Evolutionary conservation across 1,284 basidiomycete genomes (phyloP), one percentile per base, ranked within the genome.

Genomic region (Stereum hirsutum): DNA sequence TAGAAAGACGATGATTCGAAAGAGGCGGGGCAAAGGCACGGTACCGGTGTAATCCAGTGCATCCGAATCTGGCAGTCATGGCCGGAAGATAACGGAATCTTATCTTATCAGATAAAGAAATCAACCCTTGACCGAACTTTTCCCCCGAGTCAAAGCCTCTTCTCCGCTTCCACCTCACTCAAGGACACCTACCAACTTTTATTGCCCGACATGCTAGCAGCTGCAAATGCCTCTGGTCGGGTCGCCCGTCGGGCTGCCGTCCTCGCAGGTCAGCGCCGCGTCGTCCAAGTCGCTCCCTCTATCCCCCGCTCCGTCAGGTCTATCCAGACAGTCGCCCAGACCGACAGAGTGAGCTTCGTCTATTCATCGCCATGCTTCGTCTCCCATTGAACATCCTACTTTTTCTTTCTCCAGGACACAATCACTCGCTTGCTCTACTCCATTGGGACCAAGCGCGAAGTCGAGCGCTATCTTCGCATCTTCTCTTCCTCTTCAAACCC

Each of bases 391-490:
- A 39, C 21, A 39, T 23, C n/a, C 39, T 27, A 10, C 43, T 38
- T 34, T 11, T 19, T 1, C 21, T 23, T 12, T 17, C 6, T n/a
- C 21, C 49, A 93, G 90, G 90, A 94, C 58, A 94, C 90, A 3
- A 94, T 94, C 54, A 91, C 91, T 43, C 84, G 93, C 41, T 72
- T 97, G 17, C 75, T 97, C 34, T 96, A 96, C 68, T 96, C 92
- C 28, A 85, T 97, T 51, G 93, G 93, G 39, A 90, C 89, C 21
- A 91, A 94, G 58, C 87, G 91, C 52, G 93, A 97, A 64, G 93
- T 97, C 49, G 92, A 95, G 62, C 82, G 93, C 53, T 93, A 97
- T 69, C 82, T 97, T 38, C 84, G 93, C 43, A 96, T 97, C 59
- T 97, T 97, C 62, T 92, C 90, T 11, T 83, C 88, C 21, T 83